Evolutionary conservation across 768 basidiomycete genomes (phyloP).

Genomic region (Zangia roseola): DNA sequence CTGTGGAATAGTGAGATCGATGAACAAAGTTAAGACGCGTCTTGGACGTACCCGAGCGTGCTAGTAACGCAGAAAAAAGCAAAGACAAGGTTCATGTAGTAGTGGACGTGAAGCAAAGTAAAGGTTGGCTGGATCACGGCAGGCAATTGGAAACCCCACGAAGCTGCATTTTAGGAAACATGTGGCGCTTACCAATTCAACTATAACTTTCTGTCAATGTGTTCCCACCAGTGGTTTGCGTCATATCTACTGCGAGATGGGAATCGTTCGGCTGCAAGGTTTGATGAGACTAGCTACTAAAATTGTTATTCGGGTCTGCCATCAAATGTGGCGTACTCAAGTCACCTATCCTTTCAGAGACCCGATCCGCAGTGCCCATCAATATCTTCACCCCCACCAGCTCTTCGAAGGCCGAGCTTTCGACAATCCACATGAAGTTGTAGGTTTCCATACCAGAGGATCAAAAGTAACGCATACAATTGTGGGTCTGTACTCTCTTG

Average conservation of each 20-base stretch:
- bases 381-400: neutral
- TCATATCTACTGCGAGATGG: too few relatives aligned
- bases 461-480: neutral
- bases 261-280: too few relatives aligned
- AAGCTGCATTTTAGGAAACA: slow-evolving; percentile 18
- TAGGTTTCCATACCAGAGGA: neutral
- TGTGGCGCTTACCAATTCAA: slow-evolving; percentile 17
- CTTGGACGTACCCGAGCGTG: slow-evolving; percentile 9
- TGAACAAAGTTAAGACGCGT: slow-evolving; percentile 1
- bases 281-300: neutral
- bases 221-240: neutral
- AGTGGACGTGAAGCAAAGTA: slow-evolving; percentile 21
- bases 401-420: neutral
- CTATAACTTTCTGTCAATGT: neutral
- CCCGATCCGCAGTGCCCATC: neutral
- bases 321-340: neutral
- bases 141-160: slow-evolving; percentile 2
- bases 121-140: neutral
- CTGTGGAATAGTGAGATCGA: neutral
- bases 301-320: neutral
- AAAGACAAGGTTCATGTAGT: slow-evolving; percentile 9
- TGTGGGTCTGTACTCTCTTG: too few relatives aligned
- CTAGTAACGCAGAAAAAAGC: neutral
- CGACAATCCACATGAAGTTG: neutral
- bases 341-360: neutral